phyloP scores from a whole-genome alignment of 371 early-diverging fungal genomes.

The Blakeslea trispora region DNA sequence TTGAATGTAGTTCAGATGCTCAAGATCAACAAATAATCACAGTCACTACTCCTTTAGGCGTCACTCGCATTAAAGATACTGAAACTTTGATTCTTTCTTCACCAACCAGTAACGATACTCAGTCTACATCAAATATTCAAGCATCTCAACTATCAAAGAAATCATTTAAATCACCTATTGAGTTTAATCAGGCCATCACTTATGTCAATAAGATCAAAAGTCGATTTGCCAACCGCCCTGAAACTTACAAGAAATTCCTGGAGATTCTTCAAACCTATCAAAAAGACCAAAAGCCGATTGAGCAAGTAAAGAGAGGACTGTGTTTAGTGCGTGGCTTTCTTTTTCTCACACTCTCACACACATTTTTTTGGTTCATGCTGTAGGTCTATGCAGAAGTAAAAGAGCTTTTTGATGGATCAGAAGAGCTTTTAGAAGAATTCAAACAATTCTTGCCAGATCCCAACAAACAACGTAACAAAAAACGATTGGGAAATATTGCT shows the following conservation, averaged over 20 bases:
- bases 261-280: slow-evolving; percentile 96
- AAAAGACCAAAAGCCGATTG: slow-evolving; percentile 86
- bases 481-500: slow-evolving; percentile 8
- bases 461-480: slow-evolving; percentile 8
- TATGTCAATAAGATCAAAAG: slow-evolving; percentile 98
- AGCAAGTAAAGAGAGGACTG: slow-evolving; percentile 67
- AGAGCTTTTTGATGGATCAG: slow-evolving; percentile 74
- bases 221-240: slow-evolving; percentile 85
- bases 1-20: slow-evolving; percentile 83
- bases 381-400: slow-evolving; percentile 89
- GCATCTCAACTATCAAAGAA: neutral
- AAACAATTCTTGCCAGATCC: slow-evolving; percentile 91
- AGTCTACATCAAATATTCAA: neutral
- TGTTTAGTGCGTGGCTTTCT: neutral
- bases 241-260: slow-evolving; percentile 91
- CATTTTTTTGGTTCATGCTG: neutral
- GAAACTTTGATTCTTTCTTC: slow-evolving; percentile 4
- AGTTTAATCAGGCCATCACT: slow-evolving; percentile 96
- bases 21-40: slow-evolving; percentile 70
- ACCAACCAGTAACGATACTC: neutral
- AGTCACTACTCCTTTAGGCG: slow-evolving; percentile 88
- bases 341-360: too few relatives aligned
- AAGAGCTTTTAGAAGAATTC: slow-evolving; percentile 91
- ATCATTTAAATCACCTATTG: slow-evolving; percentile 60
- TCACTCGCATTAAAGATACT: slow-evolving; percentile 38